Percentiles rank a stretch among this genome's conserved stretches.
These are phyloP conservation scores for Neurospora sp. DNA, from an alignment of 2,329 filamentous ascomycete species.

Conservation along the genomic window DNA sequence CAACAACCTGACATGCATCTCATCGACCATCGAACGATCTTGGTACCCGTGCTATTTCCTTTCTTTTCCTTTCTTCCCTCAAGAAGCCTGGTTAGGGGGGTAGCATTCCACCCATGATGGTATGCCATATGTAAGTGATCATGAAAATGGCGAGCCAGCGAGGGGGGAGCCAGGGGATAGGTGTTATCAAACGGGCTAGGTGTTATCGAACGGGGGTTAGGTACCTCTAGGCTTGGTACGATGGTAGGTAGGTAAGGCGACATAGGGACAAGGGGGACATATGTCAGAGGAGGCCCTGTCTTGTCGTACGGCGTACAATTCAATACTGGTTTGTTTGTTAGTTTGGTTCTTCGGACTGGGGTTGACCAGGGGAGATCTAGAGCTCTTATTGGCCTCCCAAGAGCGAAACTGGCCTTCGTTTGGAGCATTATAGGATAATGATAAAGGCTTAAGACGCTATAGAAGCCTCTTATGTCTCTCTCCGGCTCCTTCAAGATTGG, in stretches of 20 bases:
- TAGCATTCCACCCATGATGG: not conserved
- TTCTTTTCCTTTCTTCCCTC: not conserved
- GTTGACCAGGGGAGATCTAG: no score
- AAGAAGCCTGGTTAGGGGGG: not conserved
- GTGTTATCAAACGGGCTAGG: not conserved
- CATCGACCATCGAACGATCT: not conserved
- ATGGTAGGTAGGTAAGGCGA: not conserved
- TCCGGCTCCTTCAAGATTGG: no score
- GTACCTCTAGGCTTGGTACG: not conserved
- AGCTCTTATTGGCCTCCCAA: no score
- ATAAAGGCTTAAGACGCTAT: no score
- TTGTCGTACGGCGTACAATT: not conserved
- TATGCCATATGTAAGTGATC: not conserved
- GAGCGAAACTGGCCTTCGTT: no score
- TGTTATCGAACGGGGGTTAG: not conserved
- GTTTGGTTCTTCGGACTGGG: no score
- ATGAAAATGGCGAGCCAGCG: not conserved
- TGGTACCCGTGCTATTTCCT: not conserved
- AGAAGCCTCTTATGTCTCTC: no score
- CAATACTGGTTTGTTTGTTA: no score
- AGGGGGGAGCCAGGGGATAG: not conserved
- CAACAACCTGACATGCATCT: not conserved
- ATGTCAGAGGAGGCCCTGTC: not conserved
- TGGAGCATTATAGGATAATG: no score
- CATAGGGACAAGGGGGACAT: not conserved